Percentiles rank a stretch among this genome's conserved stretches.
These are phyloP conservation scores for Teunomyces aglyptinius DNA, from an alignment of 805 yeast species.

Conservation along the genomic window DNA sequence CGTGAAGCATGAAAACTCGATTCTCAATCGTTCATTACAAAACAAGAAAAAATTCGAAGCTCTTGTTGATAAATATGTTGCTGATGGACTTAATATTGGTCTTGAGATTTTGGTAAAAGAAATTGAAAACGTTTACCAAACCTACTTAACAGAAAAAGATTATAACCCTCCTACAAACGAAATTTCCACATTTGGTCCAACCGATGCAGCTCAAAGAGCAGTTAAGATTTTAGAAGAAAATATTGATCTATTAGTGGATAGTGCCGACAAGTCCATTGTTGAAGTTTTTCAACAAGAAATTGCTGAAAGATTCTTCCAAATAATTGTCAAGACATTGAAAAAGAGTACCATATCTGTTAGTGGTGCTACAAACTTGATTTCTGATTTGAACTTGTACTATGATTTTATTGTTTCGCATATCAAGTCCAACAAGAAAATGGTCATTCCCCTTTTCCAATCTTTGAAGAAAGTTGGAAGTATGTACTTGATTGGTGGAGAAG, in stretches of 20 bases:
- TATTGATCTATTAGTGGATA: constrained; percentile 67
- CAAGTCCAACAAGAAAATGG: constrained; percentile 58
- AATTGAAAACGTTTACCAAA: constrained; percentile 58
- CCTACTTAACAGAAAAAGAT: constrained; percentile 58
- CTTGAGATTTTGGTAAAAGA: constrained; percentile 85
- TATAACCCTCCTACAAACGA: constrained; percentile 48
- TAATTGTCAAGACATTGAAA: constrained; percentile 74
- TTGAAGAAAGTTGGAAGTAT: constrained; percentile 83
- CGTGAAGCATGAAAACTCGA: constrained; percentile 70
- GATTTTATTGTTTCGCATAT: constrained; percentile 56
- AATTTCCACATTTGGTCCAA: constrained; percentile 32
- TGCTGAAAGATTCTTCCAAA: constrained; percentile 78
- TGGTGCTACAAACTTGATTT: constrained; percentile 80
- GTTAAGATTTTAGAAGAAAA: constrained; percentile 67
- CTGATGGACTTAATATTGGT: constrained; percentile 90
- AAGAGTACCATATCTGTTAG: constrained; percentile 65
- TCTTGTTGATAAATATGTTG: constrained; percentile 82
- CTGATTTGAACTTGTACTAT: constrained; percentile 78
- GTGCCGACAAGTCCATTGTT: constrained; percentile 82
- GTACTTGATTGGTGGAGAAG: constrained; percentile 65
- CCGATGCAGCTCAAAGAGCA: constrained; percentile 64
- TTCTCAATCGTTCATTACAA: constrained; percentile 72
- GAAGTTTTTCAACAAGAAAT: constrained; percentile 95
- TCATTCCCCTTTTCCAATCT: constrained; percentile 74
- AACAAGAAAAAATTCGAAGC: constrained; percentile 80